Conservation (phyloP, 2,329 filamentous ascomycete genomes). For the Periconia digitata region DNA sequence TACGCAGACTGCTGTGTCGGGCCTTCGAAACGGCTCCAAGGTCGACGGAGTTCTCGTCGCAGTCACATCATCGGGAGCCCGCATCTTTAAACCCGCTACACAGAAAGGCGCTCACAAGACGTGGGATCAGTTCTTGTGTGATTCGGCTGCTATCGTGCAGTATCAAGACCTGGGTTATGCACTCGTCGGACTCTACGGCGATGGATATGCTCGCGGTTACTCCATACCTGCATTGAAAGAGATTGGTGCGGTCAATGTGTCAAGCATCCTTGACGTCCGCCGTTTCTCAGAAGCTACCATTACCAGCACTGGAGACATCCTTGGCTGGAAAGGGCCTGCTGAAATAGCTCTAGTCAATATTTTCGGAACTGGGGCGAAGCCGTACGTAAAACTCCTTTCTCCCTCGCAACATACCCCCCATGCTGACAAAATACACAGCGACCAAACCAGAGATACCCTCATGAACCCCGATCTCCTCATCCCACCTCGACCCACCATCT, state of each 20-base stretch:
- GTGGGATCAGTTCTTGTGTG: slow-evolving; percentile 82
- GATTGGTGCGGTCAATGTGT: slow-evolving; percentile 67
- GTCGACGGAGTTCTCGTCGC: slow-evolving; percentile 80
- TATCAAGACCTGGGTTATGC: slow-evolving; percentile 75
- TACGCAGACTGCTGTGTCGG: slow-evolving; percentile 73
- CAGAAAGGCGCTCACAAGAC: slow-evolving; percentile 89
- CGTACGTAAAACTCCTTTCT: slow-evolving; percentile 51
- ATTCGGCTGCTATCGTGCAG: slow-evolving; percentile 75
- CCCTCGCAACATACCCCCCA: background rate
- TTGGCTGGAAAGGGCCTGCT: slow-evolving; percentile 86
- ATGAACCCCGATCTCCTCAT: slow-evolving; percentile 74
- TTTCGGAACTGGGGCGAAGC: slow-evolving; percentile 72
- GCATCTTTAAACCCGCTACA: slow-evolving; percentile 82
- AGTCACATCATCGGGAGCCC: slow-evolving; percentile 72
- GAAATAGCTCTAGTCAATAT: slow-evolving; percentile 82
- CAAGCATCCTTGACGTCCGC: slow-evolving; percentile 69
- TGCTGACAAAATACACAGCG: slow-evolving; percentile 35
- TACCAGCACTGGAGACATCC: slow-evolving; percentile 75
- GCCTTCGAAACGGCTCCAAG: slow-evolving; percentile 70
- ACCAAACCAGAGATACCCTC: slow-evolving; percentile 67
- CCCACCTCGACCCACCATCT: slow-evolving; percentile 87
- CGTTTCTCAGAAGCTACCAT: slow-evolving; percentile 72
- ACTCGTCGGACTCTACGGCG: slow-evolving; percentile 81
- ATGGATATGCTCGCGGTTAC: slow-evolving; percentile 76
- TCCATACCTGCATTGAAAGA: slow-evolving; percentile 88